Percentiles rank a stretch among this genome's conserved stretches.
Evolutionary conservation across 1,284 basidiomycete genomes (phyloP).

Genomic region (Taiwanofungus camphoratus): DNA sequence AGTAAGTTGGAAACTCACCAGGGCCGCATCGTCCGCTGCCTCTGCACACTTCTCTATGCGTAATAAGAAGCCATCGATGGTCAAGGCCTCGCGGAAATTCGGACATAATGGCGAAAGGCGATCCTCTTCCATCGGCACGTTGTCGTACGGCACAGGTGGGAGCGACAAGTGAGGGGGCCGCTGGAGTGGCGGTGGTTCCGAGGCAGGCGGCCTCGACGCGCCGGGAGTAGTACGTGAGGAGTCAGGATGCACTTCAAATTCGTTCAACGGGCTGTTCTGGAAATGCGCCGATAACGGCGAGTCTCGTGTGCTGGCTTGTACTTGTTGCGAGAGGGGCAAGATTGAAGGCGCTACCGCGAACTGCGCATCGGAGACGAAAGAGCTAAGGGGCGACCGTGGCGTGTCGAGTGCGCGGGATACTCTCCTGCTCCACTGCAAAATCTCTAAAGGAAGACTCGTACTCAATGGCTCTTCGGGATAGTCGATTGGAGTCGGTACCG

Average conservation of each 20-base stretch:
- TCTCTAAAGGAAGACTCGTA: slow-evolving; percentile 5
- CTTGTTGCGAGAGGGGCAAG: neutral
- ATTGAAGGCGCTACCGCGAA: neutral
- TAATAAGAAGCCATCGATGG: slow-evolving; percentile 12
- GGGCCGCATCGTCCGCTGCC: slow-evolving; percentile 16
- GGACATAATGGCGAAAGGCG: slow-evolving; percentile 7
- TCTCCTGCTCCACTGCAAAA: slow-evolving; percentile 6
- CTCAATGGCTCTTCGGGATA: slow-evolving; percentile 9
- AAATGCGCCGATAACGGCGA: neutral
- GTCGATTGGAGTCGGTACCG: slow-evolving; percentile 12
- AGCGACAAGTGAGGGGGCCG: slow-evolving; percentile 13
- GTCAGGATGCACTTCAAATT: slow-evolving; percentile 1
- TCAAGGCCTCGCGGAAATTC: slow-evolving; percentile 14
- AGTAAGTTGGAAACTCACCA: slow-evolving; percentile 11
- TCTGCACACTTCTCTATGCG: slow-evolving; percentile 17
- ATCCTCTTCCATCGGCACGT: neutral
- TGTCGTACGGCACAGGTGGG: slow-evolving; percentile 13
- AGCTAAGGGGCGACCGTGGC: neutral
- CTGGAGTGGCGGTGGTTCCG: slow-evolving; percentile 16
- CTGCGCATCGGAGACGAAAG: neutral
- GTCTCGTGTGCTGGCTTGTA: neutral
- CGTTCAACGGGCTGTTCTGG: slow-evolving; percentile 1
- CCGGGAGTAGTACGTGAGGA: no score
- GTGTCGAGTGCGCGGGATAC: slow-evolving; percentile 5
- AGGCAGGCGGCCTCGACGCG: no score